A percentile compares a stretch with the other conserved stretches of the same genome.
phyloP scores from a whole-genome alignment of 352 stramenopile species.

The Phytopythium boreale region DNA sequence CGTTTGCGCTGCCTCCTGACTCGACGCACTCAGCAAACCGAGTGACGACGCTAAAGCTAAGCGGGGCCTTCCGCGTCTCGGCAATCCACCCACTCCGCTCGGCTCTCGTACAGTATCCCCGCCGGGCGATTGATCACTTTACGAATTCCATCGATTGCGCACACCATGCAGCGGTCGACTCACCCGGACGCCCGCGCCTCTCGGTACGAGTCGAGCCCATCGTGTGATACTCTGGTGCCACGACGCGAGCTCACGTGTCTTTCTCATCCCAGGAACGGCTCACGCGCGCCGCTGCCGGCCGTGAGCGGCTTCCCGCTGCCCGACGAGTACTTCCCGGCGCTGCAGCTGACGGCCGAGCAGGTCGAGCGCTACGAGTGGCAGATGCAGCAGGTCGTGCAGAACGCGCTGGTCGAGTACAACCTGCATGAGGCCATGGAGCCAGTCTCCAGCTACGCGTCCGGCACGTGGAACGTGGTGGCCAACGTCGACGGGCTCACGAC shows the following conservation, averaged over 20 bases:
- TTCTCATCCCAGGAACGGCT: slow-evolving; percentile 11
- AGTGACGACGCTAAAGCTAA: too few species aligned
- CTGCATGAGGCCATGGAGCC: slow-evolving; percentile 38
- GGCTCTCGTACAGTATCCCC: too few species aligned
- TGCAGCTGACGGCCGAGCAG: slow-evolving; percentile 28
- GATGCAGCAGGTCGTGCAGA: slow-evolving; percentile 29
- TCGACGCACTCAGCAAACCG: background rate
- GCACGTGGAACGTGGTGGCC: slow-evolving; percentile 24
- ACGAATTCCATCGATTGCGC: background rate
- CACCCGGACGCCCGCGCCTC: background rate
- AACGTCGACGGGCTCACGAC: slow-evolving; percentile 24
- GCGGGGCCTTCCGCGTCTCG: too few species aligned
- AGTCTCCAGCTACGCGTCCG: slow-evolving; percentile 15
- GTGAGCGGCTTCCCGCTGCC: slow-evolving; percentile 26
- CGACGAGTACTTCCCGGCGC: slow-evolving; percentile 38
- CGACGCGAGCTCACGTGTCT: background rate
- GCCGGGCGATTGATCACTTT: too few species aligned
- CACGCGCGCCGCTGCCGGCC: slow-evolving; percentile 7
- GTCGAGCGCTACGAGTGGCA: slow-evolving; percentile 30
- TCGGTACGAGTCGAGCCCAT: background rate
- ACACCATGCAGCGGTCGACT: background rate
- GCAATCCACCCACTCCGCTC: background rate
- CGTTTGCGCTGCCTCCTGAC: background rate
- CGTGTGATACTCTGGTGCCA: background rate
- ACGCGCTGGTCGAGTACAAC: slow-evolving; percentile 42